These are phyloP conservation scores for Cyclotella atomus DNA, from an alignment of 108 stramenopile species.

Conservation along the genomic window DNA sequence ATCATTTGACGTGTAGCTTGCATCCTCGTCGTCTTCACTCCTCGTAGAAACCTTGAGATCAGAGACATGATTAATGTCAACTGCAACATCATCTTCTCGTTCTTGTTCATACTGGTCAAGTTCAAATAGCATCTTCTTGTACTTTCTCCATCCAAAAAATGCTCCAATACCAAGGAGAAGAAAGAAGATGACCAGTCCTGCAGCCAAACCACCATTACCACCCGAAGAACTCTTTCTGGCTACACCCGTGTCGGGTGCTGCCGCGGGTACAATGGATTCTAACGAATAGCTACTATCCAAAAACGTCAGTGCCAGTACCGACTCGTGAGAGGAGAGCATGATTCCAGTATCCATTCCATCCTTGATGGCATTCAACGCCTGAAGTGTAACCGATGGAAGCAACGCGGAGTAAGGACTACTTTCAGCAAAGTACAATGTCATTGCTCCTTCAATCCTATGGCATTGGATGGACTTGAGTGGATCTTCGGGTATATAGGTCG, in stretches of 20 bases:
- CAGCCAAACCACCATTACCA: slow-evolving; percentile 5
- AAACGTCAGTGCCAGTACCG: slow-evolving; percentile 26
- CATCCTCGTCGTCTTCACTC: slow-evolving; percentile 4
- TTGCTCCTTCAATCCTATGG: slow-evolving; percentile 37
- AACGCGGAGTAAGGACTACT: slow-evolving; percentile 10
- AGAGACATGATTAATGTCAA: slow-evolving; percentile 14
- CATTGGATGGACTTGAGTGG: slow-evolving; percentile 14
- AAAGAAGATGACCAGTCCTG: slow-evolving; percentile 2
- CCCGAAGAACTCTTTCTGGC: background rate
- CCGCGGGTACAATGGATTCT: background rate
- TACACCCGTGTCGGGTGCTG: background rate
- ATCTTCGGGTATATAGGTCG: slow-evolving; percentile 10
- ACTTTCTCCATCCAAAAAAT: background rate
- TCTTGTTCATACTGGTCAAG: background rate
- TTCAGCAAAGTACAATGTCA: slow-evolving; percentile 41
- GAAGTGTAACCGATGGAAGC: slow-evolving; percentile 13
- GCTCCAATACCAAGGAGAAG: background rate
- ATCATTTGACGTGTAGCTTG: background rate
- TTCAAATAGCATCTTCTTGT: background rate
- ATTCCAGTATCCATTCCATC: slow-evolving; percentile 30
- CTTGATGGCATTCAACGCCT: slow-evolving; percentile 23
- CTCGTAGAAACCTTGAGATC: slow-evolving; percentile 1
- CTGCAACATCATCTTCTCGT: background rate
- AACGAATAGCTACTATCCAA: slow-evolving; percentile 41
- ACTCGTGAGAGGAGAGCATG: slow-evolving; percentile 15